Percentiles rank a stretch among this genome's conserved stretches.
Evolutionary conservation across 2,329 filamentous ascomycete genomes (phyloP).

Genomic region (Scytalidium lignicola): DNA sequence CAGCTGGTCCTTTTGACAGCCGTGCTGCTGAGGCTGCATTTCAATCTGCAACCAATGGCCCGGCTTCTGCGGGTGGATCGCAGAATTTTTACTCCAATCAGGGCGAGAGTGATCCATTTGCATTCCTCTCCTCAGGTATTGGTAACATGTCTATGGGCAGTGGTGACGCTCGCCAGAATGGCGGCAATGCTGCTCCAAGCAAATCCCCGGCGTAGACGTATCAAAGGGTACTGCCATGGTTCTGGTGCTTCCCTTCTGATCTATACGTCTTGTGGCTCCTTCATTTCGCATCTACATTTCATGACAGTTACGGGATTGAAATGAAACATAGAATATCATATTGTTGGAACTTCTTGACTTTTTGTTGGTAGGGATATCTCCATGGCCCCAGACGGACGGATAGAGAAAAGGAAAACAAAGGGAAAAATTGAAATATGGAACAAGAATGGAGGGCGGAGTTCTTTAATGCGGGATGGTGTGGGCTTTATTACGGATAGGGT

Average conservation of each 20-base stretch:
- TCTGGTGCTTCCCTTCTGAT: slow-evolving; percentile 2
- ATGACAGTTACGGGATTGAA: slow-evolving; percentile 23
- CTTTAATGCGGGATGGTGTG: slow-evolving; percentile 29
- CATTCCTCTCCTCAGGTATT: slow-evolving; percentile 72
- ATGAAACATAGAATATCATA: slow-evolving; percentile 22
- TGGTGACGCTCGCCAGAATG: slow-evolving; percentile 58
- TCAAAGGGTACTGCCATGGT: neutral
- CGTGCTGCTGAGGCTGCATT: slow-evolving; percentile 92
- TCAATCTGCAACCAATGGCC: slow-evolving; percentile 78
- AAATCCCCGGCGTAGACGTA: slow-evolving; percentile 28
- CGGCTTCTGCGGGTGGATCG: slow-evolving; percentile 68
- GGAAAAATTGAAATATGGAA: slow-evolving; percentile 20
- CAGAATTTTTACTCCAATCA: slow-evolving; percentile 62
- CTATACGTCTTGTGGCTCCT: neutral
- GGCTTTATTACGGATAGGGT: slow-evolving; percentile 9
- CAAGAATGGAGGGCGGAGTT: slow-evolving; percentile 26
- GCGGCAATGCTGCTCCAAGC: slow-evolving; percentile 33
- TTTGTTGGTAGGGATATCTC: slow-evolving; percentile 14
- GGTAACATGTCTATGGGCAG: slow-evolving; percentile 67
- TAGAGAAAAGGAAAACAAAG: slow-evolving; percentile 26
- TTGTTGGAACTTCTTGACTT: slow-evolving; percentile 17
- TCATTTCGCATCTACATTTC: slow-evolving; percentile 22
- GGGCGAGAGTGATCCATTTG: slow-evolving; percentile 69
- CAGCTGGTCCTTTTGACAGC: slow-evolving; percentile 85
- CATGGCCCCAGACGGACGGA: slow-evolving; percentile 8